These are phyloP conservation scores for Linderniella brevidens DNA, from an alignment of 257 asterid genomes.

Conservation along the genomic window DNA sequence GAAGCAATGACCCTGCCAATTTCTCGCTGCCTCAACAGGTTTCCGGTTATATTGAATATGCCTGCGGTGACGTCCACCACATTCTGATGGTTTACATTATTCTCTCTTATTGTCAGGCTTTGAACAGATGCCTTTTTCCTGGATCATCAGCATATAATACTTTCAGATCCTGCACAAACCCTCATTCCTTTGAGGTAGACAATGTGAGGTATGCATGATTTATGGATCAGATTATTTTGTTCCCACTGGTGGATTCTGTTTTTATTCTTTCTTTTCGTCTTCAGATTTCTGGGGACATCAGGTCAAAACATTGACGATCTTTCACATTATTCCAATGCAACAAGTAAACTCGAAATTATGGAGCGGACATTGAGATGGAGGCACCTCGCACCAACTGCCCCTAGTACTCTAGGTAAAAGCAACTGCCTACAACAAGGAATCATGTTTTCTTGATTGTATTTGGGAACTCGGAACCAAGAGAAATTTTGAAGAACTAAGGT, in stretches of 20 bases:
- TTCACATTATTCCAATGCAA: conserved; percentile 67
- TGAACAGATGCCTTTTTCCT: conserved; percentile 82
- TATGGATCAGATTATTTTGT: background rate
- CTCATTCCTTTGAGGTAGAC: conserved; percentile 87
- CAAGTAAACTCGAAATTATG: conserved; percentile 46
- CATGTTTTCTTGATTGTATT: background rate
- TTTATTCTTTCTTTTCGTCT: conserved; percentile 11
- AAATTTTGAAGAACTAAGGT: conserved; percentile 1
- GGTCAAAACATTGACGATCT: conserved; percentile 92
- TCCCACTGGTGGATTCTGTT: background rate
- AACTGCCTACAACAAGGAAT: background rate
- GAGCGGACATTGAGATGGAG: conserved; percentile 97
- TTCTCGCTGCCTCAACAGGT: conserved; percentile 92
- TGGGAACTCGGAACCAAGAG: conserved; percentile 6
- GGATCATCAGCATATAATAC: conserved; percentile 82
- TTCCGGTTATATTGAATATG: conserved; percentile 1
- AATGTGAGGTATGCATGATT: conserved; percentile 42
- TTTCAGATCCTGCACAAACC: conserved; percentile 91
- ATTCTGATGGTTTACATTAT: background rate
- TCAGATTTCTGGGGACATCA: conserved; percentile 90
- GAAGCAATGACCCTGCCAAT: conserved; percentile 76
- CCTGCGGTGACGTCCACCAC: background rate
- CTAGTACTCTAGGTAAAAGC: conserved; percentile 71
- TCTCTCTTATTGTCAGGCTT: conserved; percentile 31
- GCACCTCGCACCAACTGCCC: conserved; percentile 94